Base-by-base conservation (phyloP, 495 filamentous ascomycete genomes). In the Xylaria sp. region DNA sequence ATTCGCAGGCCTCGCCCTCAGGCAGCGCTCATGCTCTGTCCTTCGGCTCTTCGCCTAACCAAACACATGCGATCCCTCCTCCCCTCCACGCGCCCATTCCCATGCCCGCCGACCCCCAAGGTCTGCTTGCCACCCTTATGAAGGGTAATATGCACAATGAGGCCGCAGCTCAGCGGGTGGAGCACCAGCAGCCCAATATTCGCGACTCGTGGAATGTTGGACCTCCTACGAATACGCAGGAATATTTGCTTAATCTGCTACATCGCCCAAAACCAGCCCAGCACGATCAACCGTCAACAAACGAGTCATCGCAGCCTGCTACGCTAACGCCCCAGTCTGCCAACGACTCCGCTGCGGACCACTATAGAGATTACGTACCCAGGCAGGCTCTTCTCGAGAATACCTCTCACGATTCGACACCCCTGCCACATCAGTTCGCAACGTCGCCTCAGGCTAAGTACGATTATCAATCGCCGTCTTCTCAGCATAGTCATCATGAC, bases 41-140 rank as follows among this genome's bases (percentile, higher is more conserved):
- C 0, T 80, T 72, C 41, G 77, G 73, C 11, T 37, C 57, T 8
- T 62, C 68, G 19, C 55, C 64, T 57, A 44, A 31, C 50, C 53
- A 72, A 33, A 61, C 75, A 31, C 68, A 73, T 17, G 29, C 71
- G 3, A 71, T 70, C 37, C 76, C 75, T 14, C 77, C 81, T 52
- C 78, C 82, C 52, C 83, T 86, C 41, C 84, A 85, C 57, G 84
- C 84, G 9, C 84, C 84, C 2, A 82, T 82, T 6, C 84, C 84
- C 7, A 80, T 80, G 33, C 75, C 81, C 31, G 80, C 82, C 31
- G 83, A 86, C 66, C 84, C 84, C 15, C 79, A 79, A 17, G 85
- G 86, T 65, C 77, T 88, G 66, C 81, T 88, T 40, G 85, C 86
- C 46, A 83, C 85, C 40, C 81, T 88, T 73, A 86, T 88, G 82